phyloP scores from a whole-genome alignment of 148 eudicot genomes.

The Dianthus caryophyllus region DNA sequence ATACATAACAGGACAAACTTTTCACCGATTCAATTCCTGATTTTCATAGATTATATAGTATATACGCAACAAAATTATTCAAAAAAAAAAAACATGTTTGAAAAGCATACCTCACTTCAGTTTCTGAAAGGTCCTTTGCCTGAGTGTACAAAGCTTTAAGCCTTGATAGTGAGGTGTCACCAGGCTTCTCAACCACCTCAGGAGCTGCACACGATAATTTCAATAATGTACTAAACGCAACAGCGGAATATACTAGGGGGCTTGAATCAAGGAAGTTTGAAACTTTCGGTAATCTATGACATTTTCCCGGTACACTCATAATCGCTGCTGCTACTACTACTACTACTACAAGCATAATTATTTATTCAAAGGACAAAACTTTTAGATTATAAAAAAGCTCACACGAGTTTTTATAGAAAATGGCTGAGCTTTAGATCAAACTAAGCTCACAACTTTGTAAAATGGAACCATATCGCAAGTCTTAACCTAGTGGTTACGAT shows the following conservation, averaged over 20 bases:
- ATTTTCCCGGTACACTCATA: too few relatives aligned
- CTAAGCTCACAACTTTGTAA: too few relatives aligned
- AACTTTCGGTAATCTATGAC: too few relatives aligned
- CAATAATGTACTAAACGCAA: neutral
- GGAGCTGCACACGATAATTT: conserved; percentile 57
- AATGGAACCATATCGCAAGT: too few relatives aligned
- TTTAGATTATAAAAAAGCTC: neutral
- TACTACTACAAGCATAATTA: neutral
- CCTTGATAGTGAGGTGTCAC: conserved; percentile 58
- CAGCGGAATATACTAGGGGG: neutral
- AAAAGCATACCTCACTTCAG: conserved; percentile 57
- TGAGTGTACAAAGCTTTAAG: conserved; percentile 61
- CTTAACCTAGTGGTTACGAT: too few relatives aligned
- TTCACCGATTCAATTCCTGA: neutral
- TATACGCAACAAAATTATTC: neutral
- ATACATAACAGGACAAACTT: neutral
- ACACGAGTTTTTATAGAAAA: too few relatives aligned
- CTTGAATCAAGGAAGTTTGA: neutral
- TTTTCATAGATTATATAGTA: conserved; percentile 9
- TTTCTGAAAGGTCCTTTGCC: conserved; percentile 80
- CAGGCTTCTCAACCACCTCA: conserved; percentile 90
- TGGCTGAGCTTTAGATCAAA: too few relatives aligned
- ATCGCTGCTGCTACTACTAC: too few relatives aligned
- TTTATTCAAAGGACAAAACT: neutral
- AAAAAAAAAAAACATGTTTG: neutral